A percentile compares a stretch with the other conserved stretches of the same genome.
Conservation (phyloP, 805 yeast genomes). For the Yarrowia sp. region DNA sequence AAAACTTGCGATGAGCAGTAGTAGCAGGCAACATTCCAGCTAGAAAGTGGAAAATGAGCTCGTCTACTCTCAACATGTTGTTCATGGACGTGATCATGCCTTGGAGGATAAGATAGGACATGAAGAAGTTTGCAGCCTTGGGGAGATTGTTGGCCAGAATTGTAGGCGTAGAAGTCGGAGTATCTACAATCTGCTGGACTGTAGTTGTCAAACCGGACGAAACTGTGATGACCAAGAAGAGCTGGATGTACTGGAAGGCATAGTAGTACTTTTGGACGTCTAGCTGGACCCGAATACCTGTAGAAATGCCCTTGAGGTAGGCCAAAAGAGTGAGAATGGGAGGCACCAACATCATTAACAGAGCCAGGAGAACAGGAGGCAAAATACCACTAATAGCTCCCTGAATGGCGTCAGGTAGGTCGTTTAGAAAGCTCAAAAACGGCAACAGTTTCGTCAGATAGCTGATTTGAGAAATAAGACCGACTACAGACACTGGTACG, state of each 20-base stretch:
- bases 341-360: constrained; percentile 62
- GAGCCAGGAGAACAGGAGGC: constrained; percentile 63
- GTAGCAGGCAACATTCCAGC: background rate
- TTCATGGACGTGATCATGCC: constrained; percentile 76
- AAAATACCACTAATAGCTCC: constrained; percentile 58
- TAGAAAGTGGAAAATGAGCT: constrained; percentile 43
- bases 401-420: constrained; percentile 51
- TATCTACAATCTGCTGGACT: constrained; percentile 56
- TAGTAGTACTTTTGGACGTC: constrained; percentile 77
- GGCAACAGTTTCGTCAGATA: constrained; percentile 61
- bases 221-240: constrained; percentile 78
- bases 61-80: constrained; percentile 58
- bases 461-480: constrained; percentile 71
- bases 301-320: constrained; percentile 53
- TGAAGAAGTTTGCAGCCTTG: constrained; percentile 80
- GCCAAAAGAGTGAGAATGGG: constrained; percentile 54
- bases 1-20: constrained; percentile 60
- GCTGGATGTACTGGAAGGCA: constrained; percentile 72
- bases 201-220: constrained; percentile 73
- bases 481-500: constrained; percentile 77
- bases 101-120: constrained; percentile 68
- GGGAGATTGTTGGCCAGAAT: constrained; percentile 77
- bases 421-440: constrained; percentile 51
- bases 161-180: constrained; percentile 69
- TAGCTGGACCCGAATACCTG: constrained; percentile 62